Conservation (phyloP, 371 early-diverging fungal genomes). For the Neoconidiobolus thromboides region DNA sequence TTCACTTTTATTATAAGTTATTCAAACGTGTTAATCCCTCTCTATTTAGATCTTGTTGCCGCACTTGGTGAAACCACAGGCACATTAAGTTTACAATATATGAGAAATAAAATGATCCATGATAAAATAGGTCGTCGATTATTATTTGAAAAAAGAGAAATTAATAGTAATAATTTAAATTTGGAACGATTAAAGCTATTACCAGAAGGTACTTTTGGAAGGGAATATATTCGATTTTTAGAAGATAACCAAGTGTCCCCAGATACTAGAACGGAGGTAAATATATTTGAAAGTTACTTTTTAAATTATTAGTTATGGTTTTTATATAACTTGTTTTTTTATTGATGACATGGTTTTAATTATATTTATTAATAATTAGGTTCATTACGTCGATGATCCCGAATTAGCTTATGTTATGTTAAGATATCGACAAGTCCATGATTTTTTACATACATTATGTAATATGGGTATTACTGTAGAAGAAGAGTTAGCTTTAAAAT, state of each 20-base stretch:
- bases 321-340: no score
- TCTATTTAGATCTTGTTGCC: slow-evolving; percentile 64
- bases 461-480: slow-evolving; percentile 72
- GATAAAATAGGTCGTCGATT: slow-evolving; percentile 61
- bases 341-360: no score
- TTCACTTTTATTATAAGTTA: neutral
- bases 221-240: slow-evolving; percentile 58
- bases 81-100: slow-evolving; percentile 27
- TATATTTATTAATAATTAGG: slow-evolving; percentile 16
- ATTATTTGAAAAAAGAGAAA: slow-evolving; percentile 54
- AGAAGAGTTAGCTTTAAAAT: slow-evolving; percentile 84
- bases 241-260: slow-evolving; percentile 61
- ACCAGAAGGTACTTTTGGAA: slow-evolving; percentile 67
- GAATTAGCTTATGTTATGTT: slow-evolving; percentile 87
- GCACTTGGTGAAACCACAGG: slow-evolving; percentile 82
- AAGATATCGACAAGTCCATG: slow-evolving; percentile 84
- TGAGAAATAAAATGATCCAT: slow-evolving; percentile 63
- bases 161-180: slow-evolving; percentile 41
- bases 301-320: neutral
- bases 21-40: neutral
- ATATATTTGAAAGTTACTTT: slow-evolving; percentile 1
- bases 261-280: slow-evolving; percentile 61
- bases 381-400: slow-evolving; percentile 65
- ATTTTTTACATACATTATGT: slow-evolving; percentile 80
- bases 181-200: slow-evolving; percentile 35